Base-by-base conservation (phyloP, 108 stramenopile genomes). In the Licmophora abbreviata region DNA sequence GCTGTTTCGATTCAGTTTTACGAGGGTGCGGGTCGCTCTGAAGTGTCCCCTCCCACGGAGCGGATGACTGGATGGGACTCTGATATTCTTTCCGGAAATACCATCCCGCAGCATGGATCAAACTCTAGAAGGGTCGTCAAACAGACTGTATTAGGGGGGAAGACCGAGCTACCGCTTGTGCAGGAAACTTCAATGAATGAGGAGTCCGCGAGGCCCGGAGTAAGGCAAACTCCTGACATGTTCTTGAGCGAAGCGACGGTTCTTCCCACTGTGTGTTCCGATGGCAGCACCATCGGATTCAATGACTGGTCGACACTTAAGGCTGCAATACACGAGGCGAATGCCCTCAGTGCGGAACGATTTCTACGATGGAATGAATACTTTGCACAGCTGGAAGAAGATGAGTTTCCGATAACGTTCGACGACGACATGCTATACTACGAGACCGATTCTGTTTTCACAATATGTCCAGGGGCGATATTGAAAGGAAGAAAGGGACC, bases 321-420 rank as follows among this genome's bases (percentile, higher is more conserved):
- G 27, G 71, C 74, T 32, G 88, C 83, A 0, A 51, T 89, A 11
- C 68, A 71, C 4, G 81, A 81, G 51, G 77, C 82, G 4, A 89
- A 89, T 54, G 63, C 73, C 31, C 61, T 79, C n/a, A 74, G 75
- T 18, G 81, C 79, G 1, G 79, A 75, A 50, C 61, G 79, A 23
- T 83, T 85, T 36, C 51, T 76, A 24, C 61, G 65, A 36, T 81
- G 81, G 79, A 78, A 63, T 62, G 65, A 73, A 29, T 85, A 76
- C 40, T 70, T 83, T 29, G 77, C 76, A 18, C 46, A 29, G 9
- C 40, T 40, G 15, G 59, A 51, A 1, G 27, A 61, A 20, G 33
- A 59, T 32, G n/a, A 56, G 4, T 25, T 27, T n/a, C n/a, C n/a
- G n/a, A 0, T 24, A 23, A 49, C 44, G 42, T 42, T 40, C 29